Conservation (phyloP, 306 rosid species). For the Canavalia ensiformis region DNA sequence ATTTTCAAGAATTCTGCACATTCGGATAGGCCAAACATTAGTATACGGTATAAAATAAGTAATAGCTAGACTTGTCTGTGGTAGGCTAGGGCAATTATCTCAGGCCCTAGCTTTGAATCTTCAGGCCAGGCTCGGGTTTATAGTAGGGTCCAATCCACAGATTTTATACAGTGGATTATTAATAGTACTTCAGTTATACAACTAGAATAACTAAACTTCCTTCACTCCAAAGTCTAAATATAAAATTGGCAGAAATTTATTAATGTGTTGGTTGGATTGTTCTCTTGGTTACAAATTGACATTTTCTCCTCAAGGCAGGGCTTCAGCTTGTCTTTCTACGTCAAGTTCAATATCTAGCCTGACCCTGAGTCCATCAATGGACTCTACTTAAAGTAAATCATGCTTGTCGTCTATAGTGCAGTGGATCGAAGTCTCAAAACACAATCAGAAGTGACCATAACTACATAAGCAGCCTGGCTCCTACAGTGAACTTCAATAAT, state of each 20-base stretch:
- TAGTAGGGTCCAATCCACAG: background rate
- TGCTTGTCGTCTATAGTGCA: background rate
- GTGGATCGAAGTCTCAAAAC: background rate
- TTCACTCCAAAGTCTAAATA: background rate
- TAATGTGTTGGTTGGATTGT: conserved; percentile 24
- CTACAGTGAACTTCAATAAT: background rate
- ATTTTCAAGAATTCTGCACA: background rate
- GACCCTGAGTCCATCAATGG: background rate
- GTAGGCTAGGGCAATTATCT: conserved; percentile 1
- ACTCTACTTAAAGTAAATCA: background rate
- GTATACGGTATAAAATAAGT: background rate
- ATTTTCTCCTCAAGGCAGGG: background rate
- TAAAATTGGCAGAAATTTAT: conserved; percentile 1
- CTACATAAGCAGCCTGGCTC: background rate
- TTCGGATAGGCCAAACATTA: background rate
- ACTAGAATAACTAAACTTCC: background rate
- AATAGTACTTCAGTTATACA: background rate
- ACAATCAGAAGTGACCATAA: background rate
- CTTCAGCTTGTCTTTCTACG: background rate
- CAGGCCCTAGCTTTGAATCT: background rate
- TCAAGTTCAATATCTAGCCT: conserved; percentile 18
- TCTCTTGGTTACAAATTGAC: conserved; percentile 12
- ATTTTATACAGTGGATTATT: background rate
- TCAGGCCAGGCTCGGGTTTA: background rate
- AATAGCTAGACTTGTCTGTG: background rate